These are phyloP conservation scores for Aspergillus candidus DNA, from an alignment of 2,329 filamentous ascomycete genomes.

Conservation along the genomic window DNA sequence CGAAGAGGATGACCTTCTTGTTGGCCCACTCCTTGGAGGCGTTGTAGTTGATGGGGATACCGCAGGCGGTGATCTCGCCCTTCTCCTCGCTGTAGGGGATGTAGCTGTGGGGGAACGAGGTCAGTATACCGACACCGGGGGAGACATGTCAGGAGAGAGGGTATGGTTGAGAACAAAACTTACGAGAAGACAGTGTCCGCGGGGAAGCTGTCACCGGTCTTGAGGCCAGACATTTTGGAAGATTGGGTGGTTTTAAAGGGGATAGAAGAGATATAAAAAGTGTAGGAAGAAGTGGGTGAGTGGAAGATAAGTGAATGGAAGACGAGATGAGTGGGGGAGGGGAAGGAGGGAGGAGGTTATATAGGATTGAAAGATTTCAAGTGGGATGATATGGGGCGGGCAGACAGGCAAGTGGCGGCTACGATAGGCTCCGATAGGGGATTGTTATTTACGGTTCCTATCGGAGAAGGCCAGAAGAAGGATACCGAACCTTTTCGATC, in stretches of 20 bases:
- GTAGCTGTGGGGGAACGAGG: slow-evolving; percentile 50
- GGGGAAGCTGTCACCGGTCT: slow-evolving; percentile 79
- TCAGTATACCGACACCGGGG: slow-evolving; percentile 2
- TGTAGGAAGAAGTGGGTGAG: slow-evolving; percentile 4
- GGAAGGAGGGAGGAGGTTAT: slow-evolving; percentile 10
- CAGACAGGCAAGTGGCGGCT: slow-evolving; percentile 14
- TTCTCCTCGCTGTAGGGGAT: slow-evolving; percentile 68
- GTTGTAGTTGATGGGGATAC: slow-evolving; percentile 69
- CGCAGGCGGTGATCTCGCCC: slow-evolving; percentile 66
- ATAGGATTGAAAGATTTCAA: slow-evolving; percentile 10
- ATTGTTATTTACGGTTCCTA: slow-evolving; percentile 6
- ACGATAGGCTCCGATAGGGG: slow-evolving; percentile 9
- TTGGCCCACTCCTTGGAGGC: slow-evolving; percentile 68
- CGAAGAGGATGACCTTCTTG: slow-evolving; percentile 67
- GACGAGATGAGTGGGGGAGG: slow-evolving; percentile 3
- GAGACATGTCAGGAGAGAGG: not conserved
- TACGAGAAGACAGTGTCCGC: slow-evolving; percentile 70
- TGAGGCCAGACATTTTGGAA: slow-evolving; percentile 58
- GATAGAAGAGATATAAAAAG: not conserved
- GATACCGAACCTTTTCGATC: slow-evolving; percentile 34
- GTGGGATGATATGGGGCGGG: too few species aligned
- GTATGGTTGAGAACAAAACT: slow-evolving; percentile 23
- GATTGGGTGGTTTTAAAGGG: slow-evolving; percentile 2
- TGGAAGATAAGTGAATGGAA: slow-evolving; percentile 4
- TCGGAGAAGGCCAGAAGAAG: slow-evolving; percentile 21